These are phyloP conservation scores for Alternaria conjuncta DNA, from an alignment of 2,329 filamentous ascomycete genomes.

Conservation along the genomic window DNA sequence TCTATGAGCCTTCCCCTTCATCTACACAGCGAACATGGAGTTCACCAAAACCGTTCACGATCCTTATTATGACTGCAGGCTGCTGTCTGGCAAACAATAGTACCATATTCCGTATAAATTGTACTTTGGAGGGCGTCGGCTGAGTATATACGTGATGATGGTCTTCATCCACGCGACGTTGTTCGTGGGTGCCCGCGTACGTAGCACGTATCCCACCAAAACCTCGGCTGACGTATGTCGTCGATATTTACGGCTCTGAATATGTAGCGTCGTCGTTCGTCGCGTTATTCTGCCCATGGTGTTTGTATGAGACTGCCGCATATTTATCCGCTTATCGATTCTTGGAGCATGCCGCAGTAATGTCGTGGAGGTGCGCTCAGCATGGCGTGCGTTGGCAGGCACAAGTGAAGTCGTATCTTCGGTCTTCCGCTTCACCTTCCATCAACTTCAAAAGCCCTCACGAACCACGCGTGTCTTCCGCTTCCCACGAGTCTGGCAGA, in stretches of 20 bases:
- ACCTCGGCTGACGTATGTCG: too few relatives aligned
- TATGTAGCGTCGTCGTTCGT: neutral
- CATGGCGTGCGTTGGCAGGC: too few relatives aligned
- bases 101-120: neutral
- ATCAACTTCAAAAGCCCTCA: conserved; percentile 10
- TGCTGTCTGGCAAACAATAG: fast-evolving
- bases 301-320: too few relatives aligned
- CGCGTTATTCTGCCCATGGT: too few relatives aligned
- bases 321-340: fast-evolving
- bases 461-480: conserved; percentile 24
- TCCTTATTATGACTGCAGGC: neutral
- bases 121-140: neutral
- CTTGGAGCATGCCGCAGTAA: neutral
- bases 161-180: neutral
- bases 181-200: fast-evolving
- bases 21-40: fast-evolving
- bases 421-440: neutral
- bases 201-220: neutral
- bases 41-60: neutral
- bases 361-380: fast-evolving
- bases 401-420: too few relatives aligned
- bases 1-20: neutral
- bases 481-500: conserved; percentile 23
- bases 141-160: neutral
- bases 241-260: too few relatives aligned